Base-by-base conservation (phyloP, 257 asterid species). In the Lycium barbarum region DNA sequence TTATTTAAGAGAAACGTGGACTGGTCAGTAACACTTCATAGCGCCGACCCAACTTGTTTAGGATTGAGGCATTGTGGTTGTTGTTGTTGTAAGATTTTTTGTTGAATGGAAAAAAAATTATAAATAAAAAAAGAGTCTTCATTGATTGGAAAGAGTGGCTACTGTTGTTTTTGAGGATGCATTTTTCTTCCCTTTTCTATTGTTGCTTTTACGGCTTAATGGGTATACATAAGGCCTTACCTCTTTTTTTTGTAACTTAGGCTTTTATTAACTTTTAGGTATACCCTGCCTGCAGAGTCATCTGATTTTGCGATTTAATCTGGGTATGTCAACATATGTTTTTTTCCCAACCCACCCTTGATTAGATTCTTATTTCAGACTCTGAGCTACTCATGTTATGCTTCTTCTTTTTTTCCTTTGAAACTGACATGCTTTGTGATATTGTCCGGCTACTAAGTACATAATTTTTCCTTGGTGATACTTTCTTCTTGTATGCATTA, bases 281-380 rank as follows among this genome's bases (percentile, higher is more conserved):
- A 40, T 3, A 3, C 45, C 45, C 45, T 40, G 6, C 45, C 45
- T 3, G 45, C 45, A 40, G 45, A 40, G 59, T 15, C n/a, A 15
- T 68, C 53, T 68, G 13, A 68, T 17, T 15, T 18, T 68, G 26
- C 53, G 78, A 38, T 38, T 38, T 40, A 54, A 54, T 54, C 18
- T 54, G 18, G 5, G 15, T 54, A 54, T 13, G 17, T 12, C 12
- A 12, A 54, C 6, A 54, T 54, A 2, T 54, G 18, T 54, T 15
- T 11, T 54, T 54, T 54, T 6, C 2, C 6, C 17, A 54, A 54
- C 59, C 59, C 12, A 12, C 15, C 59, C 59, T 3, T 54, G 79
- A 43, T 43, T 71, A 71, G 79, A 9, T n/a, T 38, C 38, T 70
- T 70, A 38, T n/a, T 38, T 70, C 78, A 68, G 14, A 68, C 78